A percentile compares a stretch with the other conserved stretches of the same genome.
Evolutionary conservation across 805 yeast genomes (phyloP).

Genomic region (Candida silvicultrix): DNA sequence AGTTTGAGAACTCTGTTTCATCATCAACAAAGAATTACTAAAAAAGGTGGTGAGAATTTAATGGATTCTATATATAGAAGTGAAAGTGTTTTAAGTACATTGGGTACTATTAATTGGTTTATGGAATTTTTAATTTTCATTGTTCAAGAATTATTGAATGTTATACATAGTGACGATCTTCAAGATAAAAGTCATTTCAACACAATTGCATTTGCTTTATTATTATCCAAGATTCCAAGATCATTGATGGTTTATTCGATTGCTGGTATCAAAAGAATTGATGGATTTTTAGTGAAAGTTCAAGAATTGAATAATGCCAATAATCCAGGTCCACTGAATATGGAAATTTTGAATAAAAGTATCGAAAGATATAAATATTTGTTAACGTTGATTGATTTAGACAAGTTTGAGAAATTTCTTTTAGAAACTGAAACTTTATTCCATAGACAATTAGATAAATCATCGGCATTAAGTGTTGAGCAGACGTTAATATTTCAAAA

Average conservation of each 20-base stretch:
- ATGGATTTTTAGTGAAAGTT: slow-evolving; percentile 18
- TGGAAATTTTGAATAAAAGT: slow-evolving; percentile 51
- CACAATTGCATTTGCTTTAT: slow-evolving; percentile 48
- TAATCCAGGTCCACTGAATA: slow-evolving; percentile 31
- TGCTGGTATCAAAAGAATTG: slow-evolving; percentile 56
- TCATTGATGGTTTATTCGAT: slow-evolving; percentile 60
- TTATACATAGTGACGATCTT: slow-evolving; percentile 21
- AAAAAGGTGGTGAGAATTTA: slow-evolving; percentile 36
- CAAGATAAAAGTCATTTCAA: slow-evolving; percentile 10
- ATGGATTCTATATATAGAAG: slow-evolving; percentile 53
- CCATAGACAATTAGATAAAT: slow-evolving; percentile 11
- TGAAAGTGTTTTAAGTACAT: slow-evolving; percentile 52
- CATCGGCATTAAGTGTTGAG: slow-evolving; percentile 15
- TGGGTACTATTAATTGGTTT: slow-evolving; percentile 86
- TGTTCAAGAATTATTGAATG: slow-evolving; percentile 63
- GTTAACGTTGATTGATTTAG: slow-evolving; percentile 31
- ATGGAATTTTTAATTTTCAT: slow-evolving; percentile 68
- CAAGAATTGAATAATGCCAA: slow-evolving; percentile 13
- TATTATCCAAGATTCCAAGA: slow-evolving; percentile 66
- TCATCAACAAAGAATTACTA: slow-evolving; percentile 53
- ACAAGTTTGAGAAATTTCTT: slow-evolving; percentile 52
- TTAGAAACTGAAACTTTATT: slow-evolving; percentile 43
- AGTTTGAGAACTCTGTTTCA: slow-evolving; percentile 54
- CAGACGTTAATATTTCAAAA: slow-evolving; percentile 20
- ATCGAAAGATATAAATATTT: slow-evolving; percentile 30